Evolutionary conservation across 2,329 filamentous ascomycete species (phyloP).

Genomic region (Pseudocercospora cruenta): DNA sequence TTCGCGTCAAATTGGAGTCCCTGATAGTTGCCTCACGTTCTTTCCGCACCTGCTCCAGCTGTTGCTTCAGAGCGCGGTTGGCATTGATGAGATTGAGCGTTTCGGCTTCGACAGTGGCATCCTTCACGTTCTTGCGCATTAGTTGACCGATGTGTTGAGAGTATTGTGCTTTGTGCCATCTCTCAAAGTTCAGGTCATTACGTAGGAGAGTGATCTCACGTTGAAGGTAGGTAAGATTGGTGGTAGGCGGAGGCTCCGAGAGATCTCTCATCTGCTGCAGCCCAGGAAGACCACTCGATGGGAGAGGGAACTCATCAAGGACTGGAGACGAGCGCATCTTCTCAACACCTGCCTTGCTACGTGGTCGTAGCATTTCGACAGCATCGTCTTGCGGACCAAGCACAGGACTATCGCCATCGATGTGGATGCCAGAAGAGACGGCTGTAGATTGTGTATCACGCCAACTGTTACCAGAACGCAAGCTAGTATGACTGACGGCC

Average conservation of each 20-base stretch:
- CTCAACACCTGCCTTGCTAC: constrained; percentile 19
- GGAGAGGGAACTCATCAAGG: constrained; percentile 34
- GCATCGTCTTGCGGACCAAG: constrained; percentile 51
- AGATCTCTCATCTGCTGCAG: constrained; percentile 15
- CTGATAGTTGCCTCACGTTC: constrained; percentile 39
- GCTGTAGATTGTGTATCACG: constrained; percentile 59
- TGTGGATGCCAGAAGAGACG: constrained; percentile 40
- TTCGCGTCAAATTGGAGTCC: constrained; percentile 51
- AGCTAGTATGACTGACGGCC: constrained; percentile 35
- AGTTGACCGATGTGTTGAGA: constrained; percentile 79
- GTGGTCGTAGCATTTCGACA: constrained; percentile 25
- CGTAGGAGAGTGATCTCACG: constrained; percentile 74
- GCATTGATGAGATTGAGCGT: constrained; percentile 79
- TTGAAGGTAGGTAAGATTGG: constrained; percentile 62
- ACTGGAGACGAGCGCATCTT: constrained; percentile 24
- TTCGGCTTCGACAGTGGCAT: constrained; percentile 78
- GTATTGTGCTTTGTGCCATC: constrained; percentile 82
- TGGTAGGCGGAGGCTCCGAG: constrained; percentile 28
- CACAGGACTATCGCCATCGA: constrained; percentile 63
- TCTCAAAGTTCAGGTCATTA: constrained; percentile 81
- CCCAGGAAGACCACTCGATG: constrained; percentile 14
- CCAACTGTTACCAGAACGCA: constrained; percentile 51
- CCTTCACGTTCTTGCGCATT: constrained; percentile 72
- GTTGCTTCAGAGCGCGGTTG: constrained; percentile 72
- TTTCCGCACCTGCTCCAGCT: constrained; percentile 53